These are phyloP conservation scores for Kockiozyma suomiensis DNA, from an alignment of 805 yeast genomes.

Conservation along the genomic window DNA sequence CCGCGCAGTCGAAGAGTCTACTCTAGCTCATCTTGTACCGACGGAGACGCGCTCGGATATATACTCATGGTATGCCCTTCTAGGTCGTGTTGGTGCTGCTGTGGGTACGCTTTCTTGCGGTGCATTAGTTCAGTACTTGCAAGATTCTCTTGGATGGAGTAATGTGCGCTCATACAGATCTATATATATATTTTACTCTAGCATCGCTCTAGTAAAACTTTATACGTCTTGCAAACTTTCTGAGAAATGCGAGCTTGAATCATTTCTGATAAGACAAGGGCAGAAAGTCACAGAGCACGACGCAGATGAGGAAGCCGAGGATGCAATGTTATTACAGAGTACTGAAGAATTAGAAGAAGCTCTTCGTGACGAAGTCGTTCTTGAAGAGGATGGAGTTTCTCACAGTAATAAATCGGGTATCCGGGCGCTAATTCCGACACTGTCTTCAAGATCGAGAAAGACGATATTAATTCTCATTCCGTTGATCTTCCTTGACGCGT, in stretches of 20 bases:
- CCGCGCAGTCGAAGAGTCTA: constrained; percentile 57
- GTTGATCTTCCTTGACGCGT: constrained; percentile 76
- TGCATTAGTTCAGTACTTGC: constrained; percentile 66
- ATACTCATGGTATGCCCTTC: constrained; percentile 58
- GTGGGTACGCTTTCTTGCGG: constrained; percentile 77
- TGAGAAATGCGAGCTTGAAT: constrained; percentile 53
- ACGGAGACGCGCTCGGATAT: constrained; percentile 52
- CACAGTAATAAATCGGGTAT: background rate
- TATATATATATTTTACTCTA: constrained; percentile 24
- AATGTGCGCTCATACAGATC: constrained; percentile 10
- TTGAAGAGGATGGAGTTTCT: background rate
- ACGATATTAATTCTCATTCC: constrained; percentile 38
- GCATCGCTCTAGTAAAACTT: constrained; percentile 47
- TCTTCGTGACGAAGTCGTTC: constrained; percentile 9
- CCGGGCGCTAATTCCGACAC: constrained; percentile 4
- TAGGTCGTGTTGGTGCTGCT: constrained; percentile 58
- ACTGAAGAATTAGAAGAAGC: constrained; percentile 7
- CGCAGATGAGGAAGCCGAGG: constrained; percentile 3
- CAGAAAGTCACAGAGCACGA: constrained; percentile 33
- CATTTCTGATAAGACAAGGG: constrained; percentile 28
- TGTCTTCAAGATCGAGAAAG: constrained; percentile 13
- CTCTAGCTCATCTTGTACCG: constrained; percentile 52
- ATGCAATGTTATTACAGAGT: constrained; percentile 1
- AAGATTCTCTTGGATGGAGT: constrained; percentile 12
- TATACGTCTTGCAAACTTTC: constrained; percentile 57